Evolutionary conservation across 2,329 filamentous ascomycete genomes (phyloP), one percentile per base, ranked within the genome.

Genomic region (Fusarium abutilonis): DNA sequence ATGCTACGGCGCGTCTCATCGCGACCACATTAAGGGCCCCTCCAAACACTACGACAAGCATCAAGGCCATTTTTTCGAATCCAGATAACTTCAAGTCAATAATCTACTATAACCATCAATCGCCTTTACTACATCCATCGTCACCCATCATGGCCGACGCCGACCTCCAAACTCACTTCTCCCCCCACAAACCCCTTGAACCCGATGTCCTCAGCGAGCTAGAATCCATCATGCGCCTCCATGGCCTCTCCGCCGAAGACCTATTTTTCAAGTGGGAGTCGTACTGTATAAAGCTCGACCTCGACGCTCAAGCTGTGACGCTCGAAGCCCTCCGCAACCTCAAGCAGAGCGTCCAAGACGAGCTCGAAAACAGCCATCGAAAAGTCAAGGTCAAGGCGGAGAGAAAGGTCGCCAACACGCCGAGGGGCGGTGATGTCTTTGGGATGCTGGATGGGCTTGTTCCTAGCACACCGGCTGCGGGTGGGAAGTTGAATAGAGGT

Each of bases 191-290:
- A 52, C 65, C 84, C 34, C 81, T 98, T 6, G 86, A 92, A 60
- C 80, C 87, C 63, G 94, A 98, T 75, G 85, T 98, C 54, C 80
- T 92, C 64, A 80, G 83, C 49, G 93, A 97, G 78, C 82, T 99
- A 66, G 85, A 90, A 73, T 96, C 92, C 56, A 96, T 97, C 74
- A 85, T 95, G 79, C 88, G 89, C 51, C 82, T 98, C 58, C 92
- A 97, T 77, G 87, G 87, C 43, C 84, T 98, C 59, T 86, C 88
- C 14, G 83, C 88, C 31, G 89, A 98, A 75, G 95, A 98, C 74
- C 82, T 98, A 23, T 97, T 92, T 77, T 97, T 92, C 86, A 98
- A 98, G 83, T 99, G 95, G 95, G 95, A 99, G 76, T 94, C 93
- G 1, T 98, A 97, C 82, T 93, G 91, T 76, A 89, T 99, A 74